Conservation (phyloP, 768 basidiomycete genomes). For the Mycena vitilis region DNA sequence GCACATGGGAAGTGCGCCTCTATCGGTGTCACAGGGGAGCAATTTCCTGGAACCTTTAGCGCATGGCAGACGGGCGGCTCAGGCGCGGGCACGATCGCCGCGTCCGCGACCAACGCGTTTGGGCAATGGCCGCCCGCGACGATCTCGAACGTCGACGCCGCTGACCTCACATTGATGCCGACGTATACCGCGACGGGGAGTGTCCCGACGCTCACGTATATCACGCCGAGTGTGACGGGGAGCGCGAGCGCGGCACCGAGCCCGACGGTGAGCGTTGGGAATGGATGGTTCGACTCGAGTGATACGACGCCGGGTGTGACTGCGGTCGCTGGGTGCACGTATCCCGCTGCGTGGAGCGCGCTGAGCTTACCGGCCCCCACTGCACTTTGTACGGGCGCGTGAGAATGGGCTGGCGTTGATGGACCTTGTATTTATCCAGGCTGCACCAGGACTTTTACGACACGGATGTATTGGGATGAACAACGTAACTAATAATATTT, state of each 20-base stretch:
- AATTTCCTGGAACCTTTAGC: constrained; percentile 53
- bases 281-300: constrained; percentile 62
- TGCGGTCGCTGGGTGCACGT: constrained; percentile 55
- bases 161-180: constrained; percentile 10
- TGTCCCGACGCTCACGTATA: constrained; percentile 14
- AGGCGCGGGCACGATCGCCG: constrained; percentile 46
- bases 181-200: constrained; percentile 28
- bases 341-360: neutral
- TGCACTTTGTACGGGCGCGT: neutral
- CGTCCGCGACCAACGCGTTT: constrained; percentile 40
- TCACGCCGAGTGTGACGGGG: constrained; percentile 7
- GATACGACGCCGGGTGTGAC: constrained; percentile 58
- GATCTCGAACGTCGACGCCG: constrained; percentile 33
- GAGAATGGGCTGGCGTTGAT: too few species aligned
- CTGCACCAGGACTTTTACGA: too few species aligned
- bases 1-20: constrained; percentile 63
- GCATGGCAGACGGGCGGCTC: constrained; percentile 72
- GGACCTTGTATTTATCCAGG: too few species aligned
- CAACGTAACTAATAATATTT: too few species aligned
- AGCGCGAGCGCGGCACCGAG: constrained; percentile 26
- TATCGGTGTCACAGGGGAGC: constrained; percentile 47
- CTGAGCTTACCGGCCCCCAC: constrained; percentile 3
- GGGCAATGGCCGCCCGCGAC: constrained; percentile 50
- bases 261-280: neutral
- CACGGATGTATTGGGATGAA: too few species aligned